phyloP scores from a whole-genome alignment of 148 eudicot species.

The Diospyros lotus region DNA sequence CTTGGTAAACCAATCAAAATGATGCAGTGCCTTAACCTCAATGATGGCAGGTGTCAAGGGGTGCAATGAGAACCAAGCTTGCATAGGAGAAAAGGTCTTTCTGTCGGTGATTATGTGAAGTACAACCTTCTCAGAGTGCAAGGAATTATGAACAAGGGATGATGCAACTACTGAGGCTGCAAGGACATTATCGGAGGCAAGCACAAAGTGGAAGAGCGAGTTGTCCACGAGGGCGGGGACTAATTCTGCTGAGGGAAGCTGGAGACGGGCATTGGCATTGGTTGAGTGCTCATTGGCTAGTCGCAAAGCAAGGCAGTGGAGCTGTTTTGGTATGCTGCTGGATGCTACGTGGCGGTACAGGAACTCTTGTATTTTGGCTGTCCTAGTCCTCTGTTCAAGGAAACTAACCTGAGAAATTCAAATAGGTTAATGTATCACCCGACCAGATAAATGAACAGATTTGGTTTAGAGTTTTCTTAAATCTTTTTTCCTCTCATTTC shows the following conservation, averaged over 20 bases:
- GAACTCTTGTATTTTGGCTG: constrained; percentile 87
- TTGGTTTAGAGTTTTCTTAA: not conserved
- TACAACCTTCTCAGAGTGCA: constrained; percentile 62
- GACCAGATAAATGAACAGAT: not conserved
- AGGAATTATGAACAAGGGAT: constrained; percentile 65
- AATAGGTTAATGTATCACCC: not conserved
- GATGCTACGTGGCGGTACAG: constrained; percentile 93
- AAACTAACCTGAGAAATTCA: constrained; percentile 43
- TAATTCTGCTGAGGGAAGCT: constrained; percentile 69
- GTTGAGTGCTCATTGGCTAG: constrained; percentile 83
- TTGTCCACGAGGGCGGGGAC: constrained; percentile 82
- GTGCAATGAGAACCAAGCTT: constrained; percentile 92
- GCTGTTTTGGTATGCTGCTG: constrained; percentile 89
- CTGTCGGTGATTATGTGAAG: constrained; percentile 84
- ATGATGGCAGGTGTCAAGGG: constrained; percentile 60
- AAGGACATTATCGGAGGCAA: constrained; percentile 82
- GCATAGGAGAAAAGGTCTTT: constrained; percentile 90
- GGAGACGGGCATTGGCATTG: constrained; percentile 79
- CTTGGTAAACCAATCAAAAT: constrained; percentile 90
- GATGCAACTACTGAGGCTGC: constrained; percentile 83
- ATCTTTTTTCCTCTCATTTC: not conserved
- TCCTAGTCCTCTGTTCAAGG: constrained; percentile 81
- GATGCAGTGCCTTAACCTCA: constrained; percentile 89
- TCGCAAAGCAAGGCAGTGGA: constrained; percentile 67
- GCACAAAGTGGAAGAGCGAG: constrained; percentile 70